phyloP scores from a whole-genome alignment of 345 rosid species.

The Salix purpurea region DNA sequence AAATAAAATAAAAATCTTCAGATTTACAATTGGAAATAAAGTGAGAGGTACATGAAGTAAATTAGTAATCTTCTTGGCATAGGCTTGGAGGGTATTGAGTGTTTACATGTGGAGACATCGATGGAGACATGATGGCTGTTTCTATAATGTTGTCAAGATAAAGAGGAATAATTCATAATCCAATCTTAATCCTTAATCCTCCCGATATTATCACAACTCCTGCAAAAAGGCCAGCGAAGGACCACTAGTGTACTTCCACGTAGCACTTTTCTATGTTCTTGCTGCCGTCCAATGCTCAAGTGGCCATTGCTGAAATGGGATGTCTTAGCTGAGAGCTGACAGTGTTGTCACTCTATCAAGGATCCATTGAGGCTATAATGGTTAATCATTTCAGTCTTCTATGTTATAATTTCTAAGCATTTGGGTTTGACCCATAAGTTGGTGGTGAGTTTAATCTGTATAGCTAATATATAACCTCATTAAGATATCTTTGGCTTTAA shows the following conservation, averaged over 20 bases:
- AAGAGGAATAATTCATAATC: not conserved
- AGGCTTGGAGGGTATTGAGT: constrained; percentile 7
- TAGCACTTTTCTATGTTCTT: not conserved
- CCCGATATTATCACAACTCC: not conserved
- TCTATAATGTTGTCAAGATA: constrained; percentile 14
- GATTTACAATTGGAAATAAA: not conserved
- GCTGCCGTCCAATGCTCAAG: not conserved
- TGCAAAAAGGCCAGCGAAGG: not conserved
- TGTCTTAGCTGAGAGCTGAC: not conserved
- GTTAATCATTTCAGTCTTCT: constrained; percentile 2
- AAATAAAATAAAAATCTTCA: not conserved
- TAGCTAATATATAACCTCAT: not conserved
- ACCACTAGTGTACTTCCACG: not conserved
- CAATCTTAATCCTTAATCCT: not conserved
- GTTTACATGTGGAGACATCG: constrained; percentile 6
- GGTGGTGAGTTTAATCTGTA: not conserved
- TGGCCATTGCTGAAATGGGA: constrained; percentile 5
- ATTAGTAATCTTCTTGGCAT: not conserved
- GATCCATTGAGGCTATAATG: not conserved
- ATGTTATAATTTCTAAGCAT: not conserved
- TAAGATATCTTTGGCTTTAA: not conserved
- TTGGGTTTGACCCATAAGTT: not conserved
- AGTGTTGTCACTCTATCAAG: not conserved
- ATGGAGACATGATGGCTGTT: constrained; percentile 15
- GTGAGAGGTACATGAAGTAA: not conserved